Conservation (phyloP, 192 early-diverging fungal genomes). For the Haplosporangium gracile region DNA sequence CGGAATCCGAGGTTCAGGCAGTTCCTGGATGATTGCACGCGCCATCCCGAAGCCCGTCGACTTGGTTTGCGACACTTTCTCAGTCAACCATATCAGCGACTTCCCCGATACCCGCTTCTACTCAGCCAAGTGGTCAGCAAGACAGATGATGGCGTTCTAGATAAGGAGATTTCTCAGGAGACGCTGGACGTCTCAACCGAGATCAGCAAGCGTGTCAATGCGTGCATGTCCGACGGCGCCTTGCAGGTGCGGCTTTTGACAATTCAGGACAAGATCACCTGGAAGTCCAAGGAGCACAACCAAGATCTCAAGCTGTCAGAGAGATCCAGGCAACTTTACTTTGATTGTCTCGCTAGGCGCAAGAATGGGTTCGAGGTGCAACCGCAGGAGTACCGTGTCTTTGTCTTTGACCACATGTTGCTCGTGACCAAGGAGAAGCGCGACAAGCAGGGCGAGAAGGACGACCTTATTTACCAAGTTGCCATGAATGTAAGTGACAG, state of each 20-base stretch:
- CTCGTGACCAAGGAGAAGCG: constrained; percentile 78
- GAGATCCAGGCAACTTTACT: constrained; percentile 73
- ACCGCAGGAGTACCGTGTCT: constrained; percentile 76
- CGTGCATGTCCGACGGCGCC: constrained; percentile 63
- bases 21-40: constrained; percentile 75
- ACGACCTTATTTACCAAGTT: constrained; percentile 63
- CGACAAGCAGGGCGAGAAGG: constrained; percentile 64
- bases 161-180: constrained; percentile 72
- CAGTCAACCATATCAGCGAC: constrained; percentile 74
- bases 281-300: constrained; percentile 29
- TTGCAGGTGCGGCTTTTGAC: constrained; percentile 23
- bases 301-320: constrained; percentile 80
- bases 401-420: constrained; percentile 89
- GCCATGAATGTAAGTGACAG: constrained; percentile 13
- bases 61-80: constrained; percentile 54
- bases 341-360: constrained; percentile 81
- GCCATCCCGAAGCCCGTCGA: constrained; percentile 46
- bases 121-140: constrained; percentile 78
- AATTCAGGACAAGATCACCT: constrained; percentile 31
- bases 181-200: constrained; percentile 76
- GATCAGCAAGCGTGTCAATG: constrained; percentile 81
- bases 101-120: constrained; percentile 84
- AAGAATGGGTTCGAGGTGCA: constrained; percentile 63
- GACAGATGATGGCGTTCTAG: constrained; percentile 75
- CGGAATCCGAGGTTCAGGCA: constrained; percentile 74